Evolutionary conservation across 2,329 filamentous ascomycete species (phyloP).

Genomic region (Colletotrichum incanum): DNA sequence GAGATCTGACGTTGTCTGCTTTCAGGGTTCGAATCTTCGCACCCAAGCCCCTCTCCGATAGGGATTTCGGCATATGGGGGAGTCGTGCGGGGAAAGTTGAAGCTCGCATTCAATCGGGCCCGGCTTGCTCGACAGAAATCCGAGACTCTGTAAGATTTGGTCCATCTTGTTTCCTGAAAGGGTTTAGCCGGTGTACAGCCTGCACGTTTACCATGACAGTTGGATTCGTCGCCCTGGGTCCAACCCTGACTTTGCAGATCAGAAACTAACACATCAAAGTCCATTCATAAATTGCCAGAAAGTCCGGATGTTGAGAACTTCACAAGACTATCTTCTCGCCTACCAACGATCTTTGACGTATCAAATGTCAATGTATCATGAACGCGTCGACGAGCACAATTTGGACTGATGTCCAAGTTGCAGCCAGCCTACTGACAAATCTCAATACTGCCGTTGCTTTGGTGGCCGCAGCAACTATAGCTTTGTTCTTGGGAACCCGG

Average conservation of each 20-base stretch:
- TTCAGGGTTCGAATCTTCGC: neutral
- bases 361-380: neutral
- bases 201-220: too few species aligned
- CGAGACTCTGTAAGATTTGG: neutral
- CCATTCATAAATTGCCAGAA: neutral
- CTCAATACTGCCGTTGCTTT: too few species aligned
- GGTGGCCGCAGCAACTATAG: too few species aligned
- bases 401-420: neutral
- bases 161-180: slow-evolving; percentile 29
- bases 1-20: neutral
- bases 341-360: too few species aligned
- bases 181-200: slow-evolving; percentile 8
- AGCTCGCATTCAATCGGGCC: neutral
- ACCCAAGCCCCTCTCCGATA: neutral
- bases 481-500: too few species aligned
- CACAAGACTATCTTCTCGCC: too few species aligned
- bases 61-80: neutral
- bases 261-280: neutral
- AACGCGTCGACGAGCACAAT: neutral
- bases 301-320: neutral
- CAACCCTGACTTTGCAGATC: too few species aligned
- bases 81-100: slow-evolving; percentile 19
- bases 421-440: neutral
- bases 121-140: neutral
- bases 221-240: too few species aligned